These are phyloP conservation scores for Veloboletus limbatus DNA, from an alignment of 1,284 basidiomycete genomes.

Conservation along the genomic window DNA sequence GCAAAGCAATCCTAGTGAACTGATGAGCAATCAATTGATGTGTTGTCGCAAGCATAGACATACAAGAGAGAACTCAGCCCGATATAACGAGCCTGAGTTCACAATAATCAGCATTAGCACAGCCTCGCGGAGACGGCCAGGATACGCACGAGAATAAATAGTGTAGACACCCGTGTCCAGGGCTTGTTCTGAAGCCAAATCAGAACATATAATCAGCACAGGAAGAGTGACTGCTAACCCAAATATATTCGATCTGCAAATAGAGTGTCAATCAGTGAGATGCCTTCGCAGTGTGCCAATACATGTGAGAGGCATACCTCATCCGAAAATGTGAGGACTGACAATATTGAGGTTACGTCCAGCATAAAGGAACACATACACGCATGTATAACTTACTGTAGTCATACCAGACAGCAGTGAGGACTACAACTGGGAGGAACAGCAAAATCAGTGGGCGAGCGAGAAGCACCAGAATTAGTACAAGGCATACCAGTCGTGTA, in stretches of 20 bases:
- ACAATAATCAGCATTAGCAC: background rate
- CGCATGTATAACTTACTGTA: background rate
- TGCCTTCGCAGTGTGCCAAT: background rate
- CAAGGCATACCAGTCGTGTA: too few species aligned
- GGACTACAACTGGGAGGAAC: background rate
- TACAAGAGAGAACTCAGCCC: background rate
- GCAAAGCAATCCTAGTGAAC: background rate
- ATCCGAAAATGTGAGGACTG: background rate
- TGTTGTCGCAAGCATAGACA: background rate
- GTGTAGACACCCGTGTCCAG: background rate
- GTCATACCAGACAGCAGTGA: too few species aligned
- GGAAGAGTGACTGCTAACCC: background rate
- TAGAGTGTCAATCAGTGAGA: too few species aligned
- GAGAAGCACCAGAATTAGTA: too few species aligned
- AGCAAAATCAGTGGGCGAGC: background rate
- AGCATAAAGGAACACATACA: too few species aligned
- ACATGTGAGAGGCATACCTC: background rate
- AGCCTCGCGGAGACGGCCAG: too few species aligned
- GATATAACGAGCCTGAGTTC: background rate
- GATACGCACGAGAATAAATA: background rate
- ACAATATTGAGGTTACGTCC: too few species aligned
- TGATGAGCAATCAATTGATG: background rate
- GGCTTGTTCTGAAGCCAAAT: background rate
- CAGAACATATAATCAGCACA: background rate
- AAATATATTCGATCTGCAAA: background rate